A percentile compares a stretch with the other conserved stretches of the same genome.
Evolutionary conservation across 2,329 filamentous ascomycete species (phyloP).

Genomic region (Neoscytalidium dimidiatum): DNA sequence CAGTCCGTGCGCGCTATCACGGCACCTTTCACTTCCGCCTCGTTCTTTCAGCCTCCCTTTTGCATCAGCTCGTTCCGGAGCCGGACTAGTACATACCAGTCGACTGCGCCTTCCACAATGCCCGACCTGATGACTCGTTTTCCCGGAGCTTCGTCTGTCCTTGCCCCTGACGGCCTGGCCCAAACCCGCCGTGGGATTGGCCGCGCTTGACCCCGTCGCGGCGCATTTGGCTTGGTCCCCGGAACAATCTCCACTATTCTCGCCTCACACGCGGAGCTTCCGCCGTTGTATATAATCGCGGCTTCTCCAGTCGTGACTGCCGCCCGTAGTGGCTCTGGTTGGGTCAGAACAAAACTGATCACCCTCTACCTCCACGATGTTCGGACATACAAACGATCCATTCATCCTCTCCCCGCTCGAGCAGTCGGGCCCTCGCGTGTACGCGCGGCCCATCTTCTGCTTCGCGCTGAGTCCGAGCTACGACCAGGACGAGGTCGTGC

Average conservation of each 20-base stretch:
- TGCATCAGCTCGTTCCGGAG: too few species aligned
- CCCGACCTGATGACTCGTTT: not conserved
- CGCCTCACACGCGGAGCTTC: slow-evolving; percentile 3
- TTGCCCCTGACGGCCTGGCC: slow-evolving; percentile 1
- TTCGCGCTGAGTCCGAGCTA: not conserved
- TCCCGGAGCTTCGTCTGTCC: not conserved
- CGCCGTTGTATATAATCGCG: not conserved
- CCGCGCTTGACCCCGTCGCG: not conserved
- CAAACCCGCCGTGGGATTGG: not conserved
- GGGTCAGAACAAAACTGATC: not conserved
- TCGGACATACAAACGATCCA: slow-evolving; percentile 2
- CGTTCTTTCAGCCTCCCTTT: slow-evolving; percentile 7
- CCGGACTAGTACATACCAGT: not conserved
- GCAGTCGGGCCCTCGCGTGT: not conserved
- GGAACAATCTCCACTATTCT: slow-evolving; percentile 11
- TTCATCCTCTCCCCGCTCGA: slow-evolving; percentile 1
- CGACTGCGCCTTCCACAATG: not conserved
- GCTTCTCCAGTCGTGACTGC: not conserved
- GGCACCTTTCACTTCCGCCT: not conserved
- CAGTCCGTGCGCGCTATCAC: not conserved
- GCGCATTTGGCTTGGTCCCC: not conserved
- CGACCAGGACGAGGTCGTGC: not conserved
- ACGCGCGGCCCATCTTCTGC: slow-evolving; percentile 10
- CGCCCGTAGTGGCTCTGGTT: not conserved
- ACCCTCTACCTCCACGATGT: not conserved